Percentiles rank a stretch among this genome's conserved stretches.
phyloP scores from a whole-genome alignment of 1,139 yeast species.

The Yamadazyma mexicana region DNA sequence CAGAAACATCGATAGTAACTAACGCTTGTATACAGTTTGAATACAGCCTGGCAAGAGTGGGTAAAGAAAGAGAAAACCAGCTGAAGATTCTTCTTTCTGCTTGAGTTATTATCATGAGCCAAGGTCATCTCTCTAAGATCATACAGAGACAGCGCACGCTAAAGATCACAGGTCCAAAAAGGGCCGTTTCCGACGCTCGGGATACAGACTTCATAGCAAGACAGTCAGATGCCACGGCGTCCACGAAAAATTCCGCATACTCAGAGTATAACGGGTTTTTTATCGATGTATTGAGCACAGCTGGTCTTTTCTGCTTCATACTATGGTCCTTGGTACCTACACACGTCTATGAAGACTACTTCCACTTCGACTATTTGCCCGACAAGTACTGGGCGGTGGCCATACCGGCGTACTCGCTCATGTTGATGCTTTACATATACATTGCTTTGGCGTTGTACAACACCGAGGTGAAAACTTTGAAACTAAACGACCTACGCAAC shows the following conservation, averaged over 20 bases:
- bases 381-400: slow-evolving; percentile 88
- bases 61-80: not conserved
- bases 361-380: slow-evolving; percentile 74
- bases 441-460: slow-evolving; percentile 70
- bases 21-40: not conserved
- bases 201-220: slow-evolving; percentile 74
- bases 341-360: slow-evolving; percentile 38
- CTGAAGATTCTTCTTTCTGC: no score
- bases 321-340: slow-evolving; percentile 74
- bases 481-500: slow-evolving; percentile 57
- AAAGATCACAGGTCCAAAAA: slow-evolving; percentile 4
- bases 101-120: no score
- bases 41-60: not conserved
- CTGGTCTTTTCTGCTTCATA: slow-evolving; percentile 53
- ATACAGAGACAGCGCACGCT: not conserved
- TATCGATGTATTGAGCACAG: slow-evolving; percentile 60
- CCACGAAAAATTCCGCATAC: slow-evolving; percentile 62
- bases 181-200: not conserved
- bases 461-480: slow-evolving; percentile 66
- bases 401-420: slow-evolving; percentile 66
- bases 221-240: slow-evolving; percentile 74
- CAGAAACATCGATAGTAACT: no score
- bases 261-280: slow-evolving; percentile 85
- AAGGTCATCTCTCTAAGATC: no score
- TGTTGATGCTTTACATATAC: slow-evolving; percentile 71